Evolutionary conservation across 2,329 filamentous ascomycete genomes (phyloP).

Genomic region (Aureobasidium vineae): DNA sequence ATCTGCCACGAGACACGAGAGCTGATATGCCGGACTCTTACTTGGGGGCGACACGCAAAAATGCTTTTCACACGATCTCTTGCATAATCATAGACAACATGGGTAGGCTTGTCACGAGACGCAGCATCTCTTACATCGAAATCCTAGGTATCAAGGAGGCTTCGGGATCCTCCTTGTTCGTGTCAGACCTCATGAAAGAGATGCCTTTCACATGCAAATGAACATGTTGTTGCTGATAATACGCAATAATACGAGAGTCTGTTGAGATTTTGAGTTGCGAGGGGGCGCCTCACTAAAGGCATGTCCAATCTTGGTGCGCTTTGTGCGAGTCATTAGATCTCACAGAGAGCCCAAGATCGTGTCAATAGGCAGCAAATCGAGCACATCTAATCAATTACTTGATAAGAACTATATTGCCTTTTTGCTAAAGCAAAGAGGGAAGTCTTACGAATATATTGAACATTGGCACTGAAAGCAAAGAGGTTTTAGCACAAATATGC

Average conservation of each 20-base stretch:
- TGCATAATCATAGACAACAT: background rate
- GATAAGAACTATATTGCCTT: background rate
- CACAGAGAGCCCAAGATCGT: background rate
- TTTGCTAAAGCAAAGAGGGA: background rate
- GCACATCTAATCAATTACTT: background rate
- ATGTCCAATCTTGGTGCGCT: background rate
- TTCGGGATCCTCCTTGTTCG: background rate
- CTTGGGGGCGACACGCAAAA: background rate
- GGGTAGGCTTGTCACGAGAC: background rate
- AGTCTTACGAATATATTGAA: background rate
- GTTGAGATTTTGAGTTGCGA: background rate
- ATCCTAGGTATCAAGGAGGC: no score
- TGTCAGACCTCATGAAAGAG: background rate
- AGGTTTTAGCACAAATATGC: background rate
- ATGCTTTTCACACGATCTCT: background rate
- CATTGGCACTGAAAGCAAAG: background rate
- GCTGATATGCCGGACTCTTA: background rate
- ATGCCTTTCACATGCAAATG: background rate
- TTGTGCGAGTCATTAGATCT: background rate
- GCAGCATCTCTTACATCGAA: background rate
- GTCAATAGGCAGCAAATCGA: background rate
- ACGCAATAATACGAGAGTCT: background rate
- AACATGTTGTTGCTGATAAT: background rate
- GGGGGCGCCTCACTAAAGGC: background rate
- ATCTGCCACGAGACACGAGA: background rate